A percentile compares a stretch with the other conserved stretches of the same genome.
Evolutionary conservation across 176 grass and related monocot species (phyloP).

Genomic region (Zoysia pacifica): DNA sequence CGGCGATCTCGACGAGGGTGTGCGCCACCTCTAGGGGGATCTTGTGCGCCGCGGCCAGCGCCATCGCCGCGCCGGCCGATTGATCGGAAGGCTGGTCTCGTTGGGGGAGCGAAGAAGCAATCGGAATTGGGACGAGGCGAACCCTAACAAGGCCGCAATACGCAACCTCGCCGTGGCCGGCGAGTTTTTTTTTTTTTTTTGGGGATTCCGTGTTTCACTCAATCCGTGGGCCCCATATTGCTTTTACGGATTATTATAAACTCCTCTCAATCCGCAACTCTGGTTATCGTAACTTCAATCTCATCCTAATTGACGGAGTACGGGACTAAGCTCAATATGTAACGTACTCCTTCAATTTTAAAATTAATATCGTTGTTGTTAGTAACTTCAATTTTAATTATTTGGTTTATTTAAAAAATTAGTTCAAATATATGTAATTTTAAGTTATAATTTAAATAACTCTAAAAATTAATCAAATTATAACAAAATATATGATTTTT

Average conservation of each 20-base stretch:
- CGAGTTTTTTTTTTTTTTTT: background rate
- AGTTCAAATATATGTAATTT: too few species aligned
- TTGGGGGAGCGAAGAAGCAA: background rate
- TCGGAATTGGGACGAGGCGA: conserved; percentile 3
- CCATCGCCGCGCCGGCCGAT: conserved; percentile 25
- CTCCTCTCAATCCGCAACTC: background rate
- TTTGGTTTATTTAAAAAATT: too few species aligned
- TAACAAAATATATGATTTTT: too few species aligned
- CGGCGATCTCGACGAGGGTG: conserved; percentile 82
- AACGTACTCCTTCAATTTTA: too few species aligned
- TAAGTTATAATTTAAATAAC: too few species aligned
- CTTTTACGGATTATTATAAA: background rate
- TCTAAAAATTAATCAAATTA: too few species aligned
- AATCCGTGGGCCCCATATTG: background rate
- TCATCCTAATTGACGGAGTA: too few species aligned
- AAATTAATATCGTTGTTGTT: too few species aligned
- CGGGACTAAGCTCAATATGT: too few species aligned
- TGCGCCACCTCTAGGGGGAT: conserved; percentile 76
- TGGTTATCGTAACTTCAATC: too few species aligned
- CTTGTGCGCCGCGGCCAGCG: conserved; percentile 42
- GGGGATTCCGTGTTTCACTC: background rate
- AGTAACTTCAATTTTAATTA: too few species aligned
- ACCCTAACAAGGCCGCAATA: conserved; percentile 34
- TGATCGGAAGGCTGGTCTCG: background rate
- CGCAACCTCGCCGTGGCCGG: conserved; percentile 38